phyloP scores from a whole-genome alignment of 805 yeast genomes.

The Lipomyces anomalus region DNA sequence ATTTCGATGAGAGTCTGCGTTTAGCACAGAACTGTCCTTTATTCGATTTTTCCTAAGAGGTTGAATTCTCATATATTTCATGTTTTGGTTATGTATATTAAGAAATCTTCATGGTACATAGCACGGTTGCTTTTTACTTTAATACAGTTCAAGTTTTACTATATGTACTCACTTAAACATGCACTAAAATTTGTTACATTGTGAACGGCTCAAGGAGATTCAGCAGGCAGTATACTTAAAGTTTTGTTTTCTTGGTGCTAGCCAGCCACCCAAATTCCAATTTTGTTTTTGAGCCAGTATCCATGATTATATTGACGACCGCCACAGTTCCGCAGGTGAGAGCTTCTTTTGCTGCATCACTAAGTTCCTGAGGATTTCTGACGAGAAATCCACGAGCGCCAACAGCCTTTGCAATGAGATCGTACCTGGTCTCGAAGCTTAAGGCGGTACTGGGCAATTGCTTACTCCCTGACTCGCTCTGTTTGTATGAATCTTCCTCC shows the following conservation, averaged over 20 bases:
- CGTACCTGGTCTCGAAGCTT: constrained; percentile 52
- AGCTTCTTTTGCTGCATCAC: constrained; percentile 34
- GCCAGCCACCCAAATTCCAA: constrained; percentile 65
- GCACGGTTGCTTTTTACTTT: background rate
- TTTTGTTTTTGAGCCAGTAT: constrained; percentile 50
- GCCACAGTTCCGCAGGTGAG: constrained; percentile 37
- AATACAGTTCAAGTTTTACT: background rate
- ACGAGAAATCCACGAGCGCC: constrained; percentile 54
- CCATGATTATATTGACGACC: constrained; percentile 57
- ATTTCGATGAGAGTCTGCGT: background rate
- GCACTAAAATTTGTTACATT: no score
- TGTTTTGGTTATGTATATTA: background rate
- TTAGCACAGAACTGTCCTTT: background rate
- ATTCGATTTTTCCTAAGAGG: background rate
- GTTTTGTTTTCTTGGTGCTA: constrained; percentile 34
- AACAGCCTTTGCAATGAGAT: constrained; percentile 46
- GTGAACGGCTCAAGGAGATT: no score
- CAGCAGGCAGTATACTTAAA: background rate
- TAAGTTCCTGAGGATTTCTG: constrained; percentile 39
- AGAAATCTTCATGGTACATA: background rate
- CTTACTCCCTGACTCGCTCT: constrained; percentile 8
- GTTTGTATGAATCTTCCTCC: constrained; percentile 32
- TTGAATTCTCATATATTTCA: no score
- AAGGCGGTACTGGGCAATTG: constrained; percentile 56
- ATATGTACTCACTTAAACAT: no score